These are phyloP conservation scores for Microsporum canis DNA, from an alignment of 2,329 filamentous ascomycete species.

Conservation along the genomic window DNA sequence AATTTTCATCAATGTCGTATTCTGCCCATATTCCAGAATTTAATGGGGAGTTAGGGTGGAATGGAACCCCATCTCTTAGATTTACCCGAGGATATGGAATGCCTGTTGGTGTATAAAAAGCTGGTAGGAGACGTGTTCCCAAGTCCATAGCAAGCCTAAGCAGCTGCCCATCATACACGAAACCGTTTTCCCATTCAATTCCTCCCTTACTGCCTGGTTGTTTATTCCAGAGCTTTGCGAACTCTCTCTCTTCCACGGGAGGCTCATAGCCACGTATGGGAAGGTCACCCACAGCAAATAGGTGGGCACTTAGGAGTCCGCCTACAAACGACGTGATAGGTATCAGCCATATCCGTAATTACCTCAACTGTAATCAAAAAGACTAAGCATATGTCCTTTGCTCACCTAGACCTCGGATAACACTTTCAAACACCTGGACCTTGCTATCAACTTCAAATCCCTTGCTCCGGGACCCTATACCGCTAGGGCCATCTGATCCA, in stretches of 20 bases:
- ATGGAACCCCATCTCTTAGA: constrained; percentile 77
- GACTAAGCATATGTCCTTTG: neutral
- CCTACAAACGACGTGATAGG: constrained; percentile 42
- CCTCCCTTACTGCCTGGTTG: constrained; percentile 15
- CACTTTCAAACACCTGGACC: constrained; percentile 96
- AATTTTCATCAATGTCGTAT: constrained; percentile 7
- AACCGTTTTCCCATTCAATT: constrained; percentile 63
- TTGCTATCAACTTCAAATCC: constrained; percentile 96
- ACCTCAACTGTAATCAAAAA: neutral
- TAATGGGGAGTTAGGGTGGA: constrained; percentile 76
- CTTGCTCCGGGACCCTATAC: constrained; percentile 58
- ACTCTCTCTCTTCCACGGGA: constrained; percentile 24
- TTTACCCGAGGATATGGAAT: constrained; percentile 94
- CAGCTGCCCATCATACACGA: constrained; percentile 80
- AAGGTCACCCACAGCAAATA: constrained; percentile 83
- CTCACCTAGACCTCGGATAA: constrained; percentile 62
- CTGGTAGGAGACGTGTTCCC: constrained; percentile 70
- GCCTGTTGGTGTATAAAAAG: constrained; percentile 82
- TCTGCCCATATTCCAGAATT: constrained; percentile 36
- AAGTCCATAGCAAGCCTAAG: constrained; percentile 81
- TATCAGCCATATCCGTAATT: neutral
- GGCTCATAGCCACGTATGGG: constrained; percentile 72
- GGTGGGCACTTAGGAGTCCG: constrained; percentile 79
- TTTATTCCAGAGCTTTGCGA: constrained; percentile 34
- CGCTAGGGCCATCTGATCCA: constrained; percentile 56